Conservation (phyloP, 225 moss, liverwort and hornwort genomes). For the Straminergon stramineum region DNA sequence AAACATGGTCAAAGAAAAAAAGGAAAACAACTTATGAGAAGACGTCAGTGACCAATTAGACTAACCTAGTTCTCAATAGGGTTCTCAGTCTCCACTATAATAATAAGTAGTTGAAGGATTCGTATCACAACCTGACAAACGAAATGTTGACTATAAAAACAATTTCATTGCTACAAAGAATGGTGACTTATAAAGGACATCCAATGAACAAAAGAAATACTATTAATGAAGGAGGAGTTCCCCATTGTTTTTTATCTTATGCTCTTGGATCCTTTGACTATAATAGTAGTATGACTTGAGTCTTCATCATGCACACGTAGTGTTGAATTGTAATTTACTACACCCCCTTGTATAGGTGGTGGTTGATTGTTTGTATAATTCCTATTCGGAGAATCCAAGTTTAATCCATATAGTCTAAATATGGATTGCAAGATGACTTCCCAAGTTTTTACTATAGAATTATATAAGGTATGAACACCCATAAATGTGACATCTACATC, state of each 20-base stretch:
- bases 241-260: not conserved
- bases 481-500: not conserved
- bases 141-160: not conserved
- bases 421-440: not conserved
- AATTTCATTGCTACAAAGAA: not conserved
- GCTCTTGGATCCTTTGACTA: not conserved
- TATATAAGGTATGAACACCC: not conserved
- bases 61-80: too few species aligned
- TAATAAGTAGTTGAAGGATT: not conserved
- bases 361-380: not conserved
- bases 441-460: not conserved
- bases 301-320: not conserved
- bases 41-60: not conserved
- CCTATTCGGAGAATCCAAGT: not conserved
- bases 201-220: not conserved
- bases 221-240: not conserved
- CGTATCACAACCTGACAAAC: accelerated
- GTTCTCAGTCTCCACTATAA: not conserved
- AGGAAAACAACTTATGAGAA: not conserved
- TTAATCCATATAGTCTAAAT: not conserved
- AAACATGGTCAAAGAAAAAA: too few species aligned
- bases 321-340: not conserved
- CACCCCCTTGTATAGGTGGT: not conserved
- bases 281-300: not conserved
- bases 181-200: not conserved